Evolutionary conservation across 176 grass and related monocot genomes (phyloP).

Genomic region (Oryza meridionalis): DNA sequence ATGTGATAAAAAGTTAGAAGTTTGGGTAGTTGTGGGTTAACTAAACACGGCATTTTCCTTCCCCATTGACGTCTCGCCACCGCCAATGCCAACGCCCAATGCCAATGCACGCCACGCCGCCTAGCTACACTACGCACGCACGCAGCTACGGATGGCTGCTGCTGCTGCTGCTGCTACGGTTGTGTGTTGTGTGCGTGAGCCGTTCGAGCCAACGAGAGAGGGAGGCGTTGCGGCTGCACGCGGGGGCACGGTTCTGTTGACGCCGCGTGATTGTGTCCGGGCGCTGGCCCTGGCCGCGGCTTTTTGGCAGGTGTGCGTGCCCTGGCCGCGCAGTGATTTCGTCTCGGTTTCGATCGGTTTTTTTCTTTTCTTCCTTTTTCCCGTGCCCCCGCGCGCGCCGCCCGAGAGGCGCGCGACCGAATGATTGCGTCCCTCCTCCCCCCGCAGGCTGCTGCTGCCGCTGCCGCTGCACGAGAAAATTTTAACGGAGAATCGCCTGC

Average conservation of each 20-base stretch:
- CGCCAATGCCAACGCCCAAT: slow-evolving; percentile 15
- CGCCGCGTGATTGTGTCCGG: slow-evolving; percentile 35
- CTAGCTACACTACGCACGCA: no score
- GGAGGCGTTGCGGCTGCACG: not conserved
- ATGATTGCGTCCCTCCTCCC: slow-evolving; percentile 46
- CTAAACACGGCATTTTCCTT: no score
- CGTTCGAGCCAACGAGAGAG: no score
- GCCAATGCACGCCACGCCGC: not conserved
- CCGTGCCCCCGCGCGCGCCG: slow-evolving; percentile 17
- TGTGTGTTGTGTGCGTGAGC: no score
- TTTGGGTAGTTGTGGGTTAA: no score
- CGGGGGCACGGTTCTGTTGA: slow-evolving; percentile 48
- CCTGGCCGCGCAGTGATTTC: not conserved
- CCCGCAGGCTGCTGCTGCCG: not conserved
- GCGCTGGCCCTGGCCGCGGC: slow-evolving; percentile 8
- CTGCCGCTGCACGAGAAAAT: not conserved
- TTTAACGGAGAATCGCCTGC: not conserved
- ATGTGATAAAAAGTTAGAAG: no score
- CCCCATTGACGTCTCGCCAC: not conserved
- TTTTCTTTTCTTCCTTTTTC: not conserved
- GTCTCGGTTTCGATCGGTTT: not conserved
- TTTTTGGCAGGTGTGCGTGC: slow-evolving; percentile 37
- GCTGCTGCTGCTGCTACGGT: no score
- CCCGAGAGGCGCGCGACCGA: slow-evolving; percentile 41
- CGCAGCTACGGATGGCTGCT: no score